These are phyloP conservation scores for Boletus sp. DNA, from an alignment of 768 basidiomycete genomes.

Conservation along the genomic window DNA sequence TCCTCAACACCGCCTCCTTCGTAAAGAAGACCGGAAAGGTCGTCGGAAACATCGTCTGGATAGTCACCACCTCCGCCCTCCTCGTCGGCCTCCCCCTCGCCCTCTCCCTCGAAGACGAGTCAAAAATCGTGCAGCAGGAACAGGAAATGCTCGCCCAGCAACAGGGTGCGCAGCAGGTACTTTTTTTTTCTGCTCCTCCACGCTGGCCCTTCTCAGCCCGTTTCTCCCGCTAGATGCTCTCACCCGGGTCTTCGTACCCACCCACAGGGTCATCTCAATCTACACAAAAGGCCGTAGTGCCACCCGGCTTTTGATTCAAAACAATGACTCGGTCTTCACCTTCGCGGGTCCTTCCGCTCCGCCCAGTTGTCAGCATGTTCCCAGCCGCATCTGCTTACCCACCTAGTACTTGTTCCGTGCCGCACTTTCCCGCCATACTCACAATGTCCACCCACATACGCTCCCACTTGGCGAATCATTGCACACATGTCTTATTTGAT, in stretches of 20 bases:
- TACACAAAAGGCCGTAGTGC: constrained; percentile 60
- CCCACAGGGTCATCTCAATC: constrained; percentile 40
- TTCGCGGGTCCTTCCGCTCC: not conserved
- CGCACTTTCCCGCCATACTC: constrained; percentile 13
- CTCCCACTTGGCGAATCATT: constrained; percentile 11
- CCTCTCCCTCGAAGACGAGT: constrained; percentile 93
- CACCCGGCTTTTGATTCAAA: constrained; percentile 73
- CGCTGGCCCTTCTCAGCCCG: constrained; percentile 11
- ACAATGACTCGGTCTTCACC: not conserved
- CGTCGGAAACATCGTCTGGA: constrained; percentile 90
- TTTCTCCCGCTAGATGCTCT: constrained; percentile 60
- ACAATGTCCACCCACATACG: constrained; percentile 5
- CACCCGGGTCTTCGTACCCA: constrained; percentile 56
- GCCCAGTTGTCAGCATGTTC: constrained; percentile 4
- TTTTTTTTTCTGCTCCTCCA: constrained; percentile 22
- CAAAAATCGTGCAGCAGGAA: constrained; percentile 91
- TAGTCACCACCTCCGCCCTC: constrained; percentile 90
- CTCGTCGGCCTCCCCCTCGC: constrained; percentile 93
- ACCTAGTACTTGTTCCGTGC: constrained; percentile 15
- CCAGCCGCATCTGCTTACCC: constrained; percentile 11
- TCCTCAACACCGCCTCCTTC: constrained; percentile 60
- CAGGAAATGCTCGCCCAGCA: constrained; percentile 92
- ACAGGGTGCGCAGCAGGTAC: constrained; percentile 86
- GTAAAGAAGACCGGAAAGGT: constrained; percentile 67
- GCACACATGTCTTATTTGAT: constrained; percentile 27